A percentile compares a stretch with the other conserved stretches of the same genome.
phyloP scores from a whole-genome alignment of 306 rosid species.

The Cicer cuneatum region DNA sequence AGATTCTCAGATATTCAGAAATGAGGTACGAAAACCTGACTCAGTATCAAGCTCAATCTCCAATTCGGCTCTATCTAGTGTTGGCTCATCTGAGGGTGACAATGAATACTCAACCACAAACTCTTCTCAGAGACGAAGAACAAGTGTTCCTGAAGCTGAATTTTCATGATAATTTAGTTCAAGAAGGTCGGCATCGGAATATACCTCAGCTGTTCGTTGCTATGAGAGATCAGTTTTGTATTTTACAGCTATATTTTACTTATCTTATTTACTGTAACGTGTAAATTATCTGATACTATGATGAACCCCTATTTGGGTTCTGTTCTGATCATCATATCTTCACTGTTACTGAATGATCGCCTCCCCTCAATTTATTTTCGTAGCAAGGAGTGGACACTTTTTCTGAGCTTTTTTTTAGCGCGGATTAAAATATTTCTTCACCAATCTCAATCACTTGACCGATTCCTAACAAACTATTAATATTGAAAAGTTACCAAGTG shows the following conservation, averaged over 20 bases:
- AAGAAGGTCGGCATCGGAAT: constrained; percentile 23
- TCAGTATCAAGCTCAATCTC: constrained; percentile 49
- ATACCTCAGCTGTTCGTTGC: constrained; percentile 37
- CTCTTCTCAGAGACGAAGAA: constrained; percentile 59
- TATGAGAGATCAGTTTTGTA: constrained; percentile 46
- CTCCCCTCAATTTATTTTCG: background rate
- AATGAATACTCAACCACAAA: constrained; percentile 57
- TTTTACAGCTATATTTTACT: constrained; percentile 3
- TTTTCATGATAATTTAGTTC: constrained; percentile 41
- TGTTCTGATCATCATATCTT: background rate
- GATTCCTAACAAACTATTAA: background rate
- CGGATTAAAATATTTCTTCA: background rate
- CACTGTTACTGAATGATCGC: background rate
- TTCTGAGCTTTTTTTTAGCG: background rate
- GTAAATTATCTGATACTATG: constrained; percentile 42
- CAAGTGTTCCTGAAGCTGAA: constrained; percentile 55
- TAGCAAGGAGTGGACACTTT: background rate
- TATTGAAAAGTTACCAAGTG: background rate
- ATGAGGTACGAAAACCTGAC: constrained; percentile 55
- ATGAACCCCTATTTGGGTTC: constrained; percentile 57
- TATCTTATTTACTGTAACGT: constrained; percentile 19
- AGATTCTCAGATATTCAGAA: constrained; percentile 54
- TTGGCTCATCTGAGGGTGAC: constrained; percentile 53
- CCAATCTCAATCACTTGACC: background rate
- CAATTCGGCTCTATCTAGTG: constrained; percentile 56